Percentiles rank a stretch among this genome's conserved stretches.
Conservation (phyloP, 495 filamentous ascomycete genomes). For the Ascodesmis nigricans region DNA sequence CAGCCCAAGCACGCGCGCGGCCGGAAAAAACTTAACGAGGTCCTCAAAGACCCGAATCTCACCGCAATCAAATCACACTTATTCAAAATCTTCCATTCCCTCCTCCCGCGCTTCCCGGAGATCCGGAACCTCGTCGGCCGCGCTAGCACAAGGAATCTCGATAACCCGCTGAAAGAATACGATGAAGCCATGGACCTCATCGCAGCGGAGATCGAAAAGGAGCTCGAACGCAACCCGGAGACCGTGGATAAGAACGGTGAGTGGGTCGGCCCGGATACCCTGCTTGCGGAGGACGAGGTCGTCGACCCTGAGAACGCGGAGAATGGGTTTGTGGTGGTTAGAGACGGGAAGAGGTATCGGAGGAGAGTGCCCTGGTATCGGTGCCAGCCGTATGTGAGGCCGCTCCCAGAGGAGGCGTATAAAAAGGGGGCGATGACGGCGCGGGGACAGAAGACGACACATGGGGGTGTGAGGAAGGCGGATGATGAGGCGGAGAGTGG, state of each 20-base stretch:
- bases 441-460: conserved; percentile 30
- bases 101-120: conserved; percentile 53
- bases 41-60: conserved; percentile 42
- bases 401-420: conserved; percentile 70
- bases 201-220: conserved; percentile 47
- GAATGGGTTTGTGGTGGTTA: conserved; percentile 16
- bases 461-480: conserved; percentile 4
- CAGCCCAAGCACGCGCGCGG: conserved; percentile 21
- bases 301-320: conserved; percentile 21
- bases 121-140: conserved; percentile 54
- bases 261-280: conserved; percentile 15
- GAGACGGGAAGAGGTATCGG: conserved; percentile 6
- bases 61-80: conserved; percentile 75
- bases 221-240: conserved; percentile 40
- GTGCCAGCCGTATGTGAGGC: conserved; percentile 74
- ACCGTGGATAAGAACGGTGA: conserved; percentile 26
- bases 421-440: conserved; percentile 52
- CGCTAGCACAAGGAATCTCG: conserved; percentile 28
- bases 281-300: conserved; percentile 21
- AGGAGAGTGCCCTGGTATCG: conserved; percentile 55
- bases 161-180: conserved; percentile 30
- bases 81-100: conserved; percentile 70
- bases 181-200: conserved; percentile 46
- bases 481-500: conserved; percentile 1
- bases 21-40: conserved; percentile 24